Evolutionary conservation across 2,329 filamentous ascomycete genomes (phyloP), one percentile per base, ranked within the genome.

Genomic region (Venturia nashicola): DNA sequence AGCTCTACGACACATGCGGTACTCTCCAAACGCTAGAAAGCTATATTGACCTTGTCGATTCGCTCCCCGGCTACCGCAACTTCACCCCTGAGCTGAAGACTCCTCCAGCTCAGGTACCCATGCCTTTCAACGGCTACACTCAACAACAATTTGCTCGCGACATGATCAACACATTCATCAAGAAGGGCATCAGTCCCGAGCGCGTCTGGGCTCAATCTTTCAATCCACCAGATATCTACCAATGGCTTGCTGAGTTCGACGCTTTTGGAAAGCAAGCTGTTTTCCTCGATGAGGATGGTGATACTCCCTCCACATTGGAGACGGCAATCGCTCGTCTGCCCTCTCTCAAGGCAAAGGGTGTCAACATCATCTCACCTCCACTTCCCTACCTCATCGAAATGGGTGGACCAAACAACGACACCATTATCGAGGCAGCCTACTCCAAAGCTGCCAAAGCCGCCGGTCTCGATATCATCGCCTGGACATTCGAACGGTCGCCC

Each of bases 31-130:
- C 80, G 0, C 81, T 86, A 67, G 78, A 83, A 67, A 82, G 86
- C 67, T 86, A 84, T 73, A 86, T 90, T 69, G 73, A 77, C 42
- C 72, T 87, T 46, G 80, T 85, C 61, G 77, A 87, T 67, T 68
- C 68, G 1, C 72, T 74, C 1, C 77, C 83, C 51, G 85, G 83
- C 44, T 70, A 67, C 9, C 77, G 87, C 11, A 80, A 84, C 67
- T 88, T 86, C 74, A 86, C 83, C 0, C 82, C 84, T 5, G 86
- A 89, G 74, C 79, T 88, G 40, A 90, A 90, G 78, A 83, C 82
- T 0, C 86, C 77, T 2, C 67, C 71, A 20, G 57, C 83, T 43
- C 77, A 82, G 68, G 83, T 89, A n/a, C 71, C 78, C n/a, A 89
- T 90, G 86, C 87, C 87, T 0, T 90, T 87, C 71, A 71, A 80